Percentiles rank a stretch among this genome's conserved stretches.
These are phyloP conservation scores for Didymella exigua DNA, from an alignment of 2,329 filamentous ascomycete species.

Conservation along the genomic window DNA sequence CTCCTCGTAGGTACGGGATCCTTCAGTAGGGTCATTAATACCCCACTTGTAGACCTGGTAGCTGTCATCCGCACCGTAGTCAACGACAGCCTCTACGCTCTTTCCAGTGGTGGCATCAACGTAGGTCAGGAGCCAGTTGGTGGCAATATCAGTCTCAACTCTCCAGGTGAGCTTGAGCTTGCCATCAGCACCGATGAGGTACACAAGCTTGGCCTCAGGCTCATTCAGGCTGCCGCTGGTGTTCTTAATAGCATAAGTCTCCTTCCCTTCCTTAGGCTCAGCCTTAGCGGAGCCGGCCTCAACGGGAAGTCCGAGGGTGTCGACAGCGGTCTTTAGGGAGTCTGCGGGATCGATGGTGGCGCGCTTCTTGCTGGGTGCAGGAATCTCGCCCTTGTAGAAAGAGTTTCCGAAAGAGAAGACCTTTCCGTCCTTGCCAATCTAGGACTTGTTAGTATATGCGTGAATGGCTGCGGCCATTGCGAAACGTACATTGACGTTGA, in stretches of 20 bases:
- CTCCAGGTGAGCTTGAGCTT: slow-evolving; percentile 61
- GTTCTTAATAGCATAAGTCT: slow-evolving; percentile 51
- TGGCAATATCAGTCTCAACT: slow-evolving; percentile 61
- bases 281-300: slow-evolving; percentile 45
- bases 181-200: slow-evolving; percentile 55
- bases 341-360: slow-evolving; percentile 50
- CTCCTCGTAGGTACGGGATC: slow-evolving; percentile 51
- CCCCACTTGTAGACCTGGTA: slow-evolving; percentile 62
- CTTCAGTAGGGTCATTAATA: slow-evolving; percentile 60
- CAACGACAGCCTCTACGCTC: slow-evolving; percentile 56
- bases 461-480: rapidly evolving
- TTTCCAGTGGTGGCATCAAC: slow-evolving; percentile 57
- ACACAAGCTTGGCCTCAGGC: slow-evolving; percentile 61
- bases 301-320: slow-evolving; percentile 49
- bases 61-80: slow-evolving; percentile 61
- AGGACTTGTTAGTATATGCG: not conserved
- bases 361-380: slow-evolving; percentile 23
- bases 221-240: slow-evolving; percentile 55
- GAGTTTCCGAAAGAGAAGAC: slow-evolving; percentile 65
- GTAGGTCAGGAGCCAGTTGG: slow-evolving; percentile 64
- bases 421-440: slow-evolving; percentile 59
- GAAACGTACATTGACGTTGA: slow-evolving; percentile 63
- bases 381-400: slow-evolving; percentile 55
- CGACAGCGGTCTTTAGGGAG: slow-evolving; percentile 50
- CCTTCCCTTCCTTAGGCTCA: slow-evolving; percentile 29